Conservation (phyloP, 1,284 basidiomycete species). For the Naganishia sp. region DNA sequence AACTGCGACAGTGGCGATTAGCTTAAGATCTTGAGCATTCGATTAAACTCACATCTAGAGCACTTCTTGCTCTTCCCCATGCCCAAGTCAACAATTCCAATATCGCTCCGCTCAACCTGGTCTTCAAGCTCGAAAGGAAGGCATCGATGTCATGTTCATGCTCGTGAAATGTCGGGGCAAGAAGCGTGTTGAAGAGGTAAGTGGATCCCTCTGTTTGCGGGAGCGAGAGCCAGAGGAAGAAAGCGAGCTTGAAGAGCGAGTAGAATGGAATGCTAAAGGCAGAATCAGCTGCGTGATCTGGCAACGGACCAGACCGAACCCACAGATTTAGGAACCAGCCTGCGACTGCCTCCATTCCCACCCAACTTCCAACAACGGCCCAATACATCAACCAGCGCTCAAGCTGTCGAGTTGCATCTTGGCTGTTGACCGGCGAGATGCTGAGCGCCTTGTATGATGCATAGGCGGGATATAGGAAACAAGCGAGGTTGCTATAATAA, state of each 20-base stretch:
- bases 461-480: constrained; percentile 55
- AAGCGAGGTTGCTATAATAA: constrained; percentile 41
- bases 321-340: constrained; percentile 73
- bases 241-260: constrained; percentile 68
- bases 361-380: constrained; percentile 65
- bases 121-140: constrained; percentile 56
- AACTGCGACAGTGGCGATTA: background rate
- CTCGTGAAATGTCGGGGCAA: constrained; percentile 66
- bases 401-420: constrained; percentile 59
- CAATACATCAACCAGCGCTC: constrained; percentile 54
- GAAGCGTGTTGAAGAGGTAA: constrained; percentile 66
- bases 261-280: constrained; percentile 73
- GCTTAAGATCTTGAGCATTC: background rate
- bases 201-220: constrained; percentile 76
- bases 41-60: constrained; percentile 44
- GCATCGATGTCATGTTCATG: constrained; percentile 70
- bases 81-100: constrained; percentile 44
- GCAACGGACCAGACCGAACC: constrained; percentile 41
- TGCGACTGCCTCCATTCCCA: constrained; percentile 67
- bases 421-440: constrained; percentile 58
- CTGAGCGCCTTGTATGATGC: constrained; percentile 57
- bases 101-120: constrained; percentile 41
- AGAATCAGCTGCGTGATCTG: constrained; percentile 12
- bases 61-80: constrained; percentile 44
- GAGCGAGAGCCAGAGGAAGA: constrained; percentile 71